Base-by-base conservation (phyloP, 805 yeast genomes). In the Metschnikowia drakensbergensis region DNA sequence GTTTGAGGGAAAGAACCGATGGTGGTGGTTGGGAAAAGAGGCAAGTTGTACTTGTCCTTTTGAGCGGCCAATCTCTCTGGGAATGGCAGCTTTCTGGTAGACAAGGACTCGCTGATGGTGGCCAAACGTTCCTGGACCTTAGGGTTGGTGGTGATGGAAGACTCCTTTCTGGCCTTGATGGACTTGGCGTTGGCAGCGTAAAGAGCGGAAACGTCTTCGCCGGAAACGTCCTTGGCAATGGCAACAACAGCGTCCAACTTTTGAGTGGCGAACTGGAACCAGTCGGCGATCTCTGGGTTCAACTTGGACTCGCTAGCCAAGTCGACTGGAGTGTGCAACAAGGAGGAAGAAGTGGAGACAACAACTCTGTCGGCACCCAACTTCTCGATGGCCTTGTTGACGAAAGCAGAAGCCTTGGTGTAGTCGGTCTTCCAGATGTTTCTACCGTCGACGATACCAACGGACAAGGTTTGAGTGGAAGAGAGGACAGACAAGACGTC, bases 1-100 rank as follows among this genome's bases (percentile, higher is more conserved):
- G 99, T 94, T 83, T 94, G 99, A 65, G 99, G 99, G 97, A 94
- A 94, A 58, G 99, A 94, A 76, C 99, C 99, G 74, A 94, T 94
- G 66, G 99, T 94, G 72, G 99, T 94, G 71, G 99, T 94, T 77
- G 99, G 99, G 96, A 94, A 94, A 68, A 88, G 78, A 63, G 99
- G 99, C 73, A 94, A 81, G 81, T 94, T 87, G 81, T 87, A 88
- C 69, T 83, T 78, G 63, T 74, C 76, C 79, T 88, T 81, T 81
- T 94, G 99, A 63, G 83, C 91, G 62, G 77, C 85, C 67, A 88
- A 82, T 81, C 99, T 88, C 59, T 73, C 79, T 62, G 86, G 82
- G 84, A 94, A 94, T 54, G 94, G 84, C 63, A 89, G 73, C 72
- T 82, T 79, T 83, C 99, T 89, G 71, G 86, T 81, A 57, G 92